Evolutionary conservation across 2,329 filamentous ascomycete genomes (phyloP).

Genomic region (Verticillium nonalfalfae): DNA sequence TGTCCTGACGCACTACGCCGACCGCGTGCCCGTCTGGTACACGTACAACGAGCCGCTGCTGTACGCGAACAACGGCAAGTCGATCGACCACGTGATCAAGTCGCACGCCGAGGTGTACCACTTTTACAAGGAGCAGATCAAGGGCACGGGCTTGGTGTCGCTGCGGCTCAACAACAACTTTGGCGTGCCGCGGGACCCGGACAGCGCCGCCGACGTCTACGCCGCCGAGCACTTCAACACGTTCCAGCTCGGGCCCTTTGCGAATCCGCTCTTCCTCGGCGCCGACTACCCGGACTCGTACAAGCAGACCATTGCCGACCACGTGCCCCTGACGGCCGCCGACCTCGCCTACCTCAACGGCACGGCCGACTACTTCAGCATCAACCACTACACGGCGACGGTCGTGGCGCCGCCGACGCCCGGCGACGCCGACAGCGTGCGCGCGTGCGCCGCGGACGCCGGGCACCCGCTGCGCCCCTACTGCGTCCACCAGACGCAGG

Average conservation of each 20-base stretch:
- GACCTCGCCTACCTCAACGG: constrained; percentile 42
- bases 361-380: constrained; percentile 48
- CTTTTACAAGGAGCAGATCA: constrained; percentile 48
- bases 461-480: constrained; percentile 36
- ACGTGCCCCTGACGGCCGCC: constrained; percentile 36
- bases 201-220: constrained; percentile 28
- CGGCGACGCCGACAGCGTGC: constrained; percentile 27
- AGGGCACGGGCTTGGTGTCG: constrained; percentile 36
- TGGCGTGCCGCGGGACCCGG: constrained; percentile 36
- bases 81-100: constrained; percentile 33
- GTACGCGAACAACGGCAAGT: constrained; percentile 29
- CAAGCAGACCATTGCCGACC: constrained; percentile 35
- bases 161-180: constrained; percentile 46
- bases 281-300: constrained; percentile 41
- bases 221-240: constrained; percentile 40
- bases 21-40: constrained; percentile 44
- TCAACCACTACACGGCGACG: constrained; percentile 47
- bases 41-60: constrained; percentile 48
- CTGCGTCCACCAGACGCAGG: constrained; percentile 42
- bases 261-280: constrained; percentile 46
- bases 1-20: constrained; percentile 42
- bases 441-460: constrained; percentile 40
- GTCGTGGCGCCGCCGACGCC: constrained; percentile 30
- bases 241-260: constrained; percentile 40
- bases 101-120: constrained; percentile 40